A percentile compares a stretch with the other conserved stretches of the same genome.
phyloP scores from a whole-genome alignment of 768 basidiomycete genomes.

The Amanita pallidorosea region DNA sequence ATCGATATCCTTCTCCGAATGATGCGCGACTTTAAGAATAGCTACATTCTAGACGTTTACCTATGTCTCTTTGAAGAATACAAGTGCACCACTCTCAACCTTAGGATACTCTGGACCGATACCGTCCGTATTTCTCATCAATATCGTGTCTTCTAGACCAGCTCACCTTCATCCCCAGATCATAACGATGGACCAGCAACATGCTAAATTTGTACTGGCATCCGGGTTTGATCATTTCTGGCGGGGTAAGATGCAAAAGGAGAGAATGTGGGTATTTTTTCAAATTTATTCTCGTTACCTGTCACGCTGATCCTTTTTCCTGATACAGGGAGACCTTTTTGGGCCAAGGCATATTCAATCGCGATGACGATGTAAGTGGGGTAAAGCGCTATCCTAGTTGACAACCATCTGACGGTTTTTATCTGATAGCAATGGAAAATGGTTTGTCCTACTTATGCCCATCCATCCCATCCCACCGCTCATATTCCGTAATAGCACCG shows the following conservation, averaged over 20 bases:
- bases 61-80: constrained; percentile 61
- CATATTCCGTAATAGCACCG: constrained; percentile 37
- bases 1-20: constrained; percentile 54
- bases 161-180: constrained; percentile 30
- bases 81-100: constrained; percentile 59
- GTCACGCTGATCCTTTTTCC: not conserved
- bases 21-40: constrained; percentile 41
- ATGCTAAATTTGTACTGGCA: constrained; percentile 51
- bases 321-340: constrained; percentile 42
- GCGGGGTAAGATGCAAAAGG: constrained; percentile 53
- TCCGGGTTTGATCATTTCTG: constrained; percentile 62
- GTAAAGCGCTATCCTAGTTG: not conserved
- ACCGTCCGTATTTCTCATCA: constrained; percentile 25
- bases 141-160: constrained; percentile 2
- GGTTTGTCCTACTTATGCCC: constrained; percentile 23
- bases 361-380: constrained; percentile 52
- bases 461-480: not conserved
- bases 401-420: not conserved
- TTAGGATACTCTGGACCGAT: constrained; percentile 59
- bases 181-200: constrained; percentile 66
- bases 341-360: constrained; percentile 71
- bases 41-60: constrained; percentile 55
- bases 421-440: constrained; percentile 46
- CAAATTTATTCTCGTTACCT: not conserved
- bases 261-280: constrained; percentile 41